phyloP scores from a whole-genome alignment of 495 filamentous ascomycete genomes.

The Thozetella sp. region DNA sequence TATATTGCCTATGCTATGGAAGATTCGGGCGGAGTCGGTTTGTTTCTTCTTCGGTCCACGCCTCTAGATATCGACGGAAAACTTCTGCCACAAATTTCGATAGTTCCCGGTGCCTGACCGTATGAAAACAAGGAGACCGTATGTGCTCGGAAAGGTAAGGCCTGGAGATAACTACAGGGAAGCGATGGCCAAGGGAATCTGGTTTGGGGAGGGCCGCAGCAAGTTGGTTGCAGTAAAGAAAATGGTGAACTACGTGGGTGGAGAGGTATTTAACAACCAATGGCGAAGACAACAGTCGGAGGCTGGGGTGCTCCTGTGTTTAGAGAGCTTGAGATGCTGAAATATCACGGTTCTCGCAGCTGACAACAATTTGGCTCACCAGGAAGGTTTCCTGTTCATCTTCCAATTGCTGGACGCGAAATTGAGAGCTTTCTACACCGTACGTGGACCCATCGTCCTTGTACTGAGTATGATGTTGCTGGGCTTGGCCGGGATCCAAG shows the following conservation, averaged over 20 bases:
- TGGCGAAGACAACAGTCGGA: too few species aligned
- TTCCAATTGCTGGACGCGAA: too few species aligned
- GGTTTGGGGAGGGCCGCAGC: slow-evolving; percentile 45
- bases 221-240: slow-evolving; percentile 50
- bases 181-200: slow-evolving; percentile 49
- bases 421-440: too few species aligned
- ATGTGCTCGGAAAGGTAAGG: slow-evolving; percentile 53
- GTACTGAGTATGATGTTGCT: too few species aligned
- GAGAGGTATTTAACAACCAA: slow-evolving; percentile 48
- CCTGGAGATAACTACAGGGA: slow-evolving; percentile 56
- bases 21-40: too few species aligned
- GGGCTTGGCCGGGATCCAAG: too few species aligned
- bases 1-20: not conserved
- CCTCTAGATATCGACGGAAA: slow-evolving; percentile 59
- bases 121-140: slow-evolving; percentile 48
- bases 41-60: slow-evolving; percentile 45
- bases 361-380: too few species aligned
- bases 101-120: slow-evolving; percentile 50
- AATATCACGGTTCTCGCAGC: too few species aligned
- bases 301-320: too few species aligned
- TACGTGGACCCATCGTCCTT: too few species aligned
- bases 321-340: too few species aligned
- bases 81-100: slow-evolving; percentile 51
- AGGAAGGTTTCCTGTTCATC: too few species aligned
- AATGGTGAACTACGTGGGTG: slow-evolving; percentile 45